A percentile compares a stretch with the other conserved stretches of the same genome.
These are phyloP conservation scores for Nannochloropsis granulata DNA, from an alignment of 108 stramenopile species.

Conservation along the genomic window DNA sequence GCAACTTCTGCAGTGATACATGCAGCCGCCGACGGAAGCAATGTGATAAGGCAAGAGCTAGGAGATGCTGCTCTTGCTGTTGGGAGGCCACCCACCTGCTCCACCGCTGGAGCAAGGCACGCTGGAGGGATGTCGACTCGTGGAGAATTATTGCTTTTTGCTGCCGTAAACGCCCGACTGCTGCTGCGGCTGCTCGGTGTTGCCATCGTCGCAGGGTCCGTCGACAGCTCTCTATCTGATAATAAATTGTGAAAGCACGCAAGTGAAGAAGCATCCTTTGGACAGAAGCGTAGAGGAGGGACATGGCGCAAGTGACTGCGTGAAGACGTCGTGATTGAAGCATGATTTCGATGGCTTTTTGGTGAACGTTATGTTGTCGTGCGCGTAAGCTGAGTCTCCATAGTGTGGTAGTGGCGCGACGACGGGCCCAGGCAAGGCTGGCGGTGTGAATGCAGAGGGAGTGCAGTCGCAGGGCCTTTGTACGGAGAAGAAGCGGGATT, in stretches of 20 bases:
- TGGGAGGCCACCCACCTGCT: not conserved
- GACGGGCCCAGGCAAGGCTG: not conserved
- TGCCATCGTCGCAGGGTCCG: not conserved
- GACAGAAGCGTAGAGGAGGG: not conserved
- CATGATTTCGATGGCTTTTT: not conserved
- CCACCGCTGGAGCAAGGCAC: not conserved
- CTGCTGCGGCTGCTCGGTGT: not conserved
- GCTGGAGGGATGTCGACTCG: not conserved
- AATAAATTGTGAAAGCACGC: not conserved
- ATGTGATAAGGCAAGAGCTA: too few relatives aligned
- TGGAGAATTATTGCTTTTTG: not conserved
- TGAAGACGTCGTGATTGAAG: not conserved
- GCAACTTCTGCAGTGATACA: too few relatives aligned
- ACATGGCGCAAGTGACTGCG: not conserved
- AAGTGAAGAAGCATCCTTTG: not conserved
- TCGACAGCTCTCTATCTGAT: not conserved
- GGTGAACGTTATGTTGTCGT: not conserved
- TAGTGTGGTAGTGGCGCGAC: not conserved
- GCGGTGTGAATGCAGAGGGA: too few relatives aligned
- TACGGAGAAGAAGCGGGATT: too few relatives aligned
- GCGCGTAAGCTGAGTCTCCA: not conserved
- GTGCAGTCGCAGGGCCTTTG: too few relatives aligned
- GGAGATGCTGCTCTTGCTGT: not conserved
- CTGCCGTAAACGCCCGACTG: not conserved
- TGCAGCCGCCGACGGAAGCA: too few relatives aligned